phyloP scores from a whole-genome alignment of 2,329 filamentous ascomycete species.

The Colletotrichum sp. region DNA sequence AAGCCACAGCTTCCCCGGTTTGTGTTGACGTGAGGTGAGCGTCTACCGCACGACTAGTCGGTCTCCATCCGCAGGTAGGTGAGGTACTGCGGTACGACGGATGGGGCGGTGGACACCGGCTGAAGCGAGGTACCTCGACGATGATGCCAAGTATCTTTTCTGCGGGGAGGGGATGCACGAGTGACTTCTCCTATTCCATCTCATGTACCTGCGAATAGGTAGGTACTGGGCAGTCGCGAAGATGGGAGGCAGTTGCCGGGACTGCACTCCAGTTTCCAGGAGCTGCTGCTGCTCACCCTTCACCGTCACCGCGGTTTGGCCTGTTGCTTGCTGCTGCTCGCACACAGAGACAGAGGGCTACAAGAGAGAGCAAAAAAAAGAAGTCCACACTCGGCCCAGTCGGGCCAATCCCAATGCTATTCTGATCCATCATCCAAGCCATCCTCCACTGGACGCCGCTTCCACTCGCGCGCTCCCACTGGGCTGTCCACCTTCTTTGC shows the following conservation, averaged over 20 bases:
- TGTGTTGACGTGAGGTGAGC: slow-evolving; percentile 14
- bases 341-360: not conserved
- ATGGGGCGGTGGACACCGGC: not conserved
- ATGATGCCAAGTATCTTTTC: not conserved
- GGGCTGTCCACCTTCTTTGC: not conserved
- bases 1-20: slow-evolving; percentile 20
- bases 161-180: not conserved
- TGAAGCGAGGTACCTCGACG: not conserved
- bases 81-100: not conserved
- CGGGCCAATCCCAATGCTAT: slow-evolving; percentile 15
- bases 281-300: not conserved
- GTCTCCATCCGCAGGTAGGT: not conserved
- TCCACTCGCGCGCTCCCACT: not conserved
- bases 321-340: not conserved
- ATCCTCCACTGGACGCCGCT: slow-evolving; percentile 11
- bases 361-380: not conserved
- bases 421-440: slow-evolving; percentile 16
- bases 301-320: not conserved
- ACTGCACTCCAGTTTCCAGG: not conserved
- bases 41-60: not conserved
- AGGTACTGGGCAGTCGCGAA: not conserved
- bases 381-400: slow-evolving; percentile 11
- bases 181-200: slow-evolving; percentile 15
- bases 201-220: not conserved
- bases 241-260: not conserved